phyloP scores from a whole-genome alignment of 331 rosid genomes.

The Pyrus hybrid region DNA sequence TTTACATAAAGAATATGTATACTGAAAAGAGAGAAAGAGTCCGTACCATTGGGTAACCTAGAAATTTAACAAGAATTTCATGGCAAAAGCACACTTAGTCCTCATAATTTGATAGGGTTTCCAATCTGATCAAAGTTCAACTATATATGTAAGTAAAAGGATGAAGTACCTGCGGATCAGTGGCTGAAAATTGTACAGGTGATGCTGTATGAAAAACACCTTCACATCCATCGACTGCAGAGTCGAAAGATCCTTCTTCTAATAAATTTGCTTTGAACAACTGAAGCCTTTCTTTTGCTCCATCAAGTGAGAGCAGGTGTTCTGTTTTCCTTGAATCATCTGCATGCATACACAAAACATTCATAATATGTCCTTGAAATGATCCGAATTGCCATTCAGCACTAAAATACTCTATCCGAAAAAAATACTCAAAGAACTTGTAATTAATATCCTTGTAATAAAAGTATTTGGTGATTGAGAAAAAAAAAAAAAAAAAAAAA shows the following conservation, averaged over 20 bases:
- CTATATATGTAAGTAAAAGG: background rate
- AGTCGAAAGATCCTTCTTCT: conserved; percentile 7
- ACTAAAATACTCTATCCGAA: background rate
- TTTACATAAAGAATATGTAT: background rate
- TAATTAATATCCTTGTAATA: too few species aligned
- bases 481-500: too few species aligned
- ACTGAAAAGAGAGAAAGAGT: background rate
- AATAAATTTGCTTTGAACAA: conserved; percentile 12
- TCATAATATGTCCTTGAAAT: background rate
- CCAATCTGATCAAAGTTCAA: background rate
- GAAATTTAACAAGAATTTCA: background rate
- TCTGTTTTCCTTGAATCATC: conserved; percentile 6
- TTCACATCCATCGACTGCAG: conserved; percentile 9
- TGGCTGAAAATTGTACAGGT: background rate
- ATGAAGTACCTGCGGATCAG: background rate
- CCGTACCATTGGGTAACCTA: background rate
- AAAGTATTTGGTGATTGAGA: background rate
- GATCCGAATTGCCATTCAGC: background rate
- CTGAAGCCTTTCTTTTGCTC: conserved; percentile 13
- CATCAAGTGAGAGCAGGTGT: conserved; percentile 13
- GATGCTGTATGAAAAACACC: conserved; percentile 17
- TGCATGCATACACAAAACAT: background rate
- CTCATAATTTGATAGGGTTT: background rate
- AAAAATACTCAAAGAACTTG: background rate
- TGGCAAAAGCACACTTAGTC: background rate